These are phyloP conservation scores for Cubamyces lactineus DNA, from an alignment of 768 basidiomycete species.

Conservation along the genomic window DNA sequence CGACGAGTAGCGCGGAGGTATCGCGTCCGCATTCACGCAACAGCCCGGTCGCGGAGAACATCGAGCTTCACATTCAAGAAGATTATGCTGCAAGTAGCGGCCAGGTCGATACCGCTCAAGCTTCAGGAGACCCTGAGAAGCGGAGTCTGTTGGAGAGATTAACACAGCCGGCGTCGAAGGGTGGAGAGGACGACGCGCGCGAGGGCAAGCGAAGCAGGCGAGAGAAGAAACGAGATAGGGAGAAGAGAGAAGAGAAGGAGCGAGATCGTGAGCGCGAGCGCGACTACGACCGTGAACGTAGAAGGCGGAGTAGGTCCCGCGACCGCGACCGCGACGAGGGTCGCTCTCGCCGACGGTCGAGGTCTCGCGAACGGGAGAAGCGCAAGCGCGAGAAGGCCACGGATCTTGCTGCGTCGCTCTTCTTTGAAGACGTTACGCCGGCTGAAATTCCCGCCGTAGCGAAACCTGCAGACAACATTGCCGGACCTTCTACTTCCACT, in stretches of 20 bases:
- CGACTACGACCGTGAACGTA: slow-evolving; percentile 4
- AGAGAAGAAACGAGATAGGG: slow-evolving; percentile 8
- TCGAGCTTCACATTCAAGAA: background rate
- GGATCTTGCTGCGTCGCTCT: slow-evolving; percentile 34
- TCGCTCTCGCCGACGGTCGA: slow-evolving; percentile 12
- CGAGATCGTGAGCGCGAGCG: slow-evolving; percentile 6
- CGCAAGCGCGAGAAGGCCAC: slow-evolving; percentile 1
- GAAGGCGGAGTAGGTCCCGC: slow-evolving; percentile 11
- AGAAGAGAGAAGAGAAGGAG: slow-evolving; percentile 3
- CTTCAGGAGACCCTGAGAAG: background rate
- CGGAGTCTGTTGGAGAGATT: slow-evolving; percentile 3
- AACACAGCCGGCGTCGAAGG: background rate
- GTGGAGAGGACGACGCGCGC: background rate
- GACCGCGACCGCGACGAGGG: slow-evolving; percentile 10
- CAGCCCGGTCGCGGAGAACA: slow-evolving; percentile 3
- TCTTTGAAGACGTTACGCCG: slow-evolving; percentile 55
- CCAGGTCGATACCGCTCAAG: background rate
- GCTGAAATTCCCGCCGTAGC: slow-evolving; percentile 36
- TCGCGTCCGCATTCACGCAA: slow-evolving; percentile 25
- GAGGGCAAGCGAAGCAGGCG: slow-evolving; percentile 9
- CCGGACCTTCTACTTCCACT: slow-evolving; percentile 1
- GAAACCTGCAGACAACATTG: slow-evolving; percentile 25
- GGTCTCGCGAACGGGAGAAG: slow-evolving; percentile 11
- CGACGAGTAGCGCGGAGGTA: slow-evolving; percentile 17
- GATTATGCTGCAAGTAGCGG: background rate